Percentiles rank a stretch among this genome's conserved stretches.
These are phyloP conservation scores for Globisporangium acanthophoron DNA, from an alignment of 352 stramenopile species.

Conservation along the genomic window DNA sequence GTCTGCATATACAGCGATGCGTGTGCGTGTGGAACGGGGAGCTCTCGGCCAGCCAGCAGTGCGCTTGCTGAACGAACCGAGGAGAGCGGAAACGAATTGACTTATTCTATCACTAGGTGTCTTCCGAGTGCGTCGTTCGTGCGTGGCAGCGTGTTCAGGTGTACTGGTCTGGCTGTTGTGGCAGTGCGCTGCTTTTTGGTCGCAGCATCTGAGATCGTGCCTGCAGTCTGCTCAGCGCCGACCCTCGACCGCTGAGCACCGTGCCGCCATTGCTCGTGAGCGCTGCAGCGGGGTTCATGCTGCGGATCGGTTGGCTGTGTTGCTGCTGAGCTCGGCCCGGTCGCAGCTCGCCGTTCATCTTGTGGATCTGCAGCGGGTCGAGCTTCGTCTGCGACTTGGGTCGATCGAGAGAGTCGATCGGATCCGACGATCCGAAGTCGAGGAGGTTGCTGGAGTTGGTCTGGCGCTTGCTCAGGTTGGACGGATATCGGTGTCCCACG, in stretches of 20 bases:
- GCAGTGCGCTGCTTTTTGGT: conserved; percentile 30
- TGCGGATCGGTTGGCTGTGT: not conserved
- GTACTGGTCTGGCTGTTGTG: not conserved
- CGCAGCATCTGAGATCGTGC: conserved; percentile 47
- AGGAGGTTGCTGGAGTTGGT: conserved; percentile 5
- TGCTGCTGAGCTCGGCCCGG: conserved; percentile 2
- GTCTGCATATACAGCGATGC: not conserved
- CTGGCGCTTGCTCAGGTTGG: conserved; percentile 19
- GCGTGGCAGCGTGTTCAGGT: not conserved
- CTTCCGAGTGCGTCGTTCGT: not conserved
- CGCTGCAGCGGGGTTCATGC: conserved; percentile 6
- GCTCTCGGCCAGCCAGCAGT: not conserved
- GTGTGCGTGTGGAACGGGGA: not conserved
- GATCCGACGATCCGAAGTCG: not conserved
- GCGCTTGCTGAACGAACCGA: not conserved
- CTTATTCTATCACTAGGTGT: conserved; percentile 6
- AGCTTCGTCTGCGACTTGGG: conserved; percentile 55
- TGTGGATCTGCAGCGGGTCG: conserved; percentile 49
- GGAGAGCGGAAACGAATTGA: conserved; percentile 1
- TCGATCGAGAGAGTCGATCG: conserved; percentile 21
- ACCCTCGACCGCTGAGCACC: conserved; percentile 5
- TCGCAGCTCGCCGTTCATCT: conserved; percentile 21
- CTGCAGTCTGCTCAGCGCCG: conserved; percentile 41
- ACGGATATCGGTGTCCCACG: conserved; percentile 24
- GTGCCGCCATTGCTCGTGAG: conserved; percentile 18